Conservation (phyloP, 2,329 filamentous ascomycete species). For the Aspergillus tamarii region DNA sequence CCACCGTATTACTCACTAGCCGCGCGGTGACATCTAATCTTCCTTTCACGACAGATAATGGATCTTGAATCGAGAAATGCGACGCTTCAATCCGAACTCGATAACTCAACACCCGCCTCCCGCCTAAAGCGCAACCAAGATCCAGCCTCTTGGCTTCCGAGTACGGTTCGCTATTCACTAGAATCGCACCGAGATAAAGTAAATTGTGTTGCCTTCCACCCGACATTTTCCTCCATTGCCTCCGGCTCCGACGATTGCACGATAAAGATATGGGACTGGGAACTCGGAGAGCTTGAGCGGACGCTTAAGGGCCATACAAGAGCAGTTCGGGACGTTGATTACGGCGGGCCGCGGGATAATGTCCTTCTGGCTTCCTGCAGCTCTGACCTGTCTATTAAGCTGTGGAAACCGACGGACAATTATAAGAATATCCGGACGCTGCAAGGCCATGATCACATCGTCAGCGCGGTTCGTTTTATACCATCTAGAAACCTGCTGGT, state of each 20-base stretch:
- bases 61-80: slow-evolving; percentile 79
- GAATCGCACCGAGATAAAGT: slow-evolving; percentile 81
- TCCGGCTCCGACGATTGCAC: slow-evolving; percentile 90
- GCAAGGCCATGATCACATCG: slow-evolving; percentile 88
- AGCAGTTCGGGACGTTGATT: slow-evolving; percentile 85
- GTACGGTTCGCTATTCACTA: slow-evolving; percentile 77
- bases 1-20: slow-evolving; percentile 2
- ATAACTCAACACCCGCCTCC: slow-evolving; percentile 78
- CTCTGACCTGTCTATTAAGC: slow-evolving; percentile 87
- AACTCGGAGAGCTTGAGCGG: slow-evolving; percentile 83
- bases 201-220: slow-evolving; percentile 89
- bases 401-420: slow-evolving; percentile 90
- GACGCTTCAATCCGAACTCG: slow-evolving; percentile 78
- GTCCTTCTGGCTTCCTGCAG: slow-evolving; percentile 82
- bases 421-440: slow-evolving; percentile 95
- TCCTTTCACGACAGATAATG: slow-evolving; percentile 69
- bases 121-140: slow-evolving; percentile 81
- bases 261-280: slow-evolving; percentile 98
- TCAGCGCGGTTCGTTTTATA: slow-evolving; percentile 86
- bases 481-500: slow-evolving; percentile 85
- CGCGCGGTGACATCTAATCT: slow-evolving; percentile 10
- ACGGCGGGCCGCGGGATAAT: slow-evolving; percentile 79
- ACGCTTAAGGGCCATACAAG: slow-evolving; percentile 93
- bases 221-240: slow-evolving; percentile 85
- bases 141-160: slow-evolving; percentile 83